These are phyloP conservation scores for Candida sp. DNA, from an alignment of 1,139 yeast genomes.

Conservation along the genomic window DNA sequence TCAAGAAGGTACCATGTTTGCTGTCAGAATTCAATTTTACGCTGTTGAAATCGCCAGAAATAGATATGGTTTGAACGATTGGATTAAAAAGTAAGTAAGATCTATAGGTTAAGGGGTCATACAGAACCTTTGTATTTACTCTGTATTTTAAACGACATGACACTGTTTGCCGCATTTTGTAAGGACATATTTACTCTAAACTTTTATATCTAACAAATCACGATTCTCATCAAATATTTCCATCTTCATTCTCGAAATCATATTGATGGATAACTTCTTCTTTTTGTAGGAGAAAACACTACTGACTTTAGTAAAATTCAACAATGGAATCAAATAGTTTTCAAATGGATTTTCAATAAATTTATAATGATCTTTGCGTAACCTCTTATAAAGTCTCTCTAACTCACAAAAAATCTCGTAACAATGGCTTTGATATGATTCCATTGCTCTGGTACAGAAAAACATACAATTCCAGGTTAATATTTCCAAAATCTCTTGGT, in stretches of 20 bases:
- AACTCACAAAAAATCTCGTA: background rate
- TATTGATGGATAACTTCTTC: background rate
- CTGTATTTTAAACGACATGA: background rate
- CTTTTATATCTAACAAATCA: background rate
- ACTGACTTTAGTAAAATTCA: background rate
- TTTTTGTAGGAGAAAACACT: background rate
- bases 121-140: background rate
- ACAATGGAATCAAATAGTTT: background rate
- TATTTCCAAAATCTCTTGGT: background rate
- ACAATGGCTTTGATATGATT: background rate
- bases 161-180: too few relatives aligned
- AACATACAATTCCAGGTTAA: constrained; percentile 1
- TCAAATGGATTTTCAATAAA: background rate
- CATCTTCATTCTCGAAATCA: background rate
- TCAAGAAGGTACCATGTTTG: constrained; percentile 84
- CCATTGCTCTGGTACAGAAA: background rate
- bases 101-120: background rate
- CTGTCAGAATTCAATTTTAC: constrained; percentile 88
- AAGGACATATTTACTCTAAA: too few relatives aligned
- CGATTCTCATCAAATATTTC: background rate
- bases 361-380: background rate
- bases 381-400: background rate
- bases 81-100: constrained; percentile 57
- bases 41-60: constrained; percentile 96
- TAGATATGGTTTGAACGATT: constrained; percentile 85